Conservation (phyloP, 192 early-diverging fungal species). For the Coemansia interrupta region DNA sequence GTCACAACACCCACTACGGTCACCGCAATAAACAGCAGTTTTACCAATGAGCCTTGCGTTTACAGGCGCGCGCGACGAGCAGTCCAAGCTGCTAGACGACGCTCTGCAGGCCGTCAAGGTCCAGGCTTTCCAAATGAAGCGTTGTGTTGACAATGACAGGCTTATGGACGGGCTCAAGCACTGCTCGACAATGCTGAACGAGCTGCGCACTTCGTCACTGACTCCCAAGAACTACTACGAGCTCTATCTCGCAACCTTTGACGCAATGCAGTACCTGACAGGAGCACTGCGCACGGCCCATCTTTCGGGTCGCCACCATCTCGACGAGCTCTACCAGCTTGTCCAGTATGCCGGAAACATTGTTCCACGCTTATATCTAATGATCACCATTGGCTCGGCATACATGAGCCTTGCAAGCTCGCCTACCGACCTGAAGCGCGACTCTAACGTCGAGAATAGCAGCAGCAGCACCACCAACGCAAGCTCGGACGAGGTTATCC, state of each 20-base stretch:
- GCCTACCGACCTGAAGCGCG: conserved; percentile 1
- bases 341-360: conserved; percentile 99
- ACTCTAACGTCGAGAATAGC: neutral
- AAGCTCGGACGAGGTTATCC: conserved; percentile 63
- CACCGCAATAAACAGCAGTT: no score
- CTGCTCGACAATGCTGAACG: conserved; percentile 95
- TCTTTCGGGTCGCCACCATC: conserved; percentile 69
- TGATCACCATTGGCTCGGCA: conserved; percentile 96
- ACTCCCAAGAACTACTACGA: conserved; percentile 99
- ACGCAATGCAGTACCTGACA: conserved; percentile 90
- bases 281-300: conserved; percentile 91
- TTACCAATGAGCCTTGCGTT: conserved; percentile 40
- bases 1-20: neutral
- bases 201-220: conserved; percentile 90
- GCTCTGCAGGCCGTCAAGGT: conserved; percentile 88
- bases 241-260: conserved; percentile 99
- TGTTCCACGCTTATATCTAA: conserved; percentile 96
- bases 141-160: conserved; percentile 82
- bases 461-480: conserved; percentile 1
- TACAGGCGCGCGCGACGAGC: conserved; percentile 64
- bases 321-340: conserved; percentile 94
- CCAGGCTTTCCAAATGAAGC: conserved; percentile 93
- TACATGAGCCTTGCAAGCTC: conserved; percentile 81
- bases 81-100: conserved; percentile 88
- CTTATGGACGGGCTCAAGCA: conserved; percentile 98